phyloP scores from a whole-genome alignment of 345 rosid species.

The Eucalyptus sp. region DNA sequence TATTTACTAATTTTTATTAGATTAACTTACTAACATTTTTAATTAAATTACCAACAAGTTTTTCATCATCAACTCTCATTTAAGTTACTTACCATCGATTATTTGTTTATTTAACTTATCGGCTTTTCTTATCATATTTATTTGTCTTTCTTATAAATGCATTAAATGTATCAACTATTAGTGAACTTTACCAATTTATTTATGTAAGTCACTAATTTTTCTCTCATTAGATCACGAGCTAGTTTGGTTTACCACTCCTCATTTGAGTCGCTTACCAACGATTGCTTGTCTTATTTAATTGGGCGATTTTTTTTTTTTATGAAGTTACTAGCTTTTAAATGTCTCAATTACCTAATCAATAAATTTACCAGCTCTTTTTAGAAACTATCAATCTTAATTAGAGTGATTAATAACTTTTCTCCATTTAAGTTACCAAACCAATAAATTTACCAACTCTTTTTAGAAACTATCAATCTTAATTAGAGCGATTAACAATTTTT shows the following conservation, averaged over 20 bases:
- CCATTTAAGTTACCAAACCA: neutral
- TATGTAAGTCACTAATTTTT: neutral
- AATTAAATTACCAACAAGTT: neutral
- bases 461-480: neutral
- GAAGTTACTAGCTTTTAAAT: neutral
- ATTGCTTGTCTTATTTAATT: neutral
- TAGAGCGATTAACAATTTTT: neutral
- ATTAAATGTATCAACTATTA: neutral
- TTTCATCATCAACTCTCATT: neutral
- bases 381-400: neutral
- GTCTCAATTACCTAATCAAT: neutral
- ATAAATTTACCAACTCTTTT: neutral
- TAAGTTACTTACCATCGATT: fast-evolving
- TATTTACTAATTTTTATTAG: neutral
- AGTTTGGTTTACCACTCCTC: neutral
- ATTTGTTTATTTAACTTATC: neutral
- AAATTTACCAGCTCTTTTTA: neutral
- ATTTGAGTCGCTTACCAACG: neutral
- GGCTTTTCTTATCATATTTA: neutral
- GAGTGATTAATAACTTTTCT: neutral
- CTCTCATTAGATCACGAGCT: neutral
- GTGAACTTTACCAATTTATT: neutral
- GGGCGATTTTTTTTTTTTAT: neutral
- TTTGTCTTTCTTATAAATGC: neutral
- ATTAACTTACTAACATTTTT: neutral